Base-by-base conservation (phyloP, 345 rosid genomes). In the Citrus cavaleriei region DNA sequence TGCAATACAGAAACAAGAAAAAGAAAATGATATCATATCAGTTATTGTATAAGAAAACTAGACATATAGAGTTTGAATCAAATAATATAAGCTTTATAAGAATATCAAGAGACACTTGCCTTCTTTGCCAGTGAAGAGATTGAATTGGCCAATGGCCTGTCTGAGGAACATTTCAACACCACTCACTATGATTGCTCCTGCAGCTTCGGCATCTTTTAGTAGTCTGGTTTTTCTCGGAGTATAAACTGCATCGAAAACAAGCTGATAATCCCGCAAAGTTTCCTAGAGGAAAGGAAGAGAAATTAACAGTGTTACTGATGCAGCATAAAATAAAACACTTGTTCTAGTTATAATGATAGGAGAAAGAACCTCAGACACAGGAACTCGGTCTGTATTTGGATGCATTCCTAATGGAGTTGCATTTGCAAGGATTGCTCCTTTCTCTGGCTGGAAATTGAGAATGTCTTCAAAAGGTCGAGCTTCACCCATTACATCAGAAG, bases 81-180 rank as follows among this genome's bases (percentile, higher is more conserved):
- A 18, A 19, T 42, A 28, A 24, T 54, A 54, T 18, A 54, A 54
- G 58, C 58, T 46, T 46, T 46, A 46, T 46, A 42, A 42, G 27
- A 63, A 64, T 30, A 28, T 19, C 10, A 10, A 16, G 19, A 62
- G 77, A 54, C 68, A 84, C 91, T 91, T 76, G 85, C 94, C 94
- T 79, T 79, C 78, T 80, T 18, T 35, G 70, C 82, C 88, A 3
- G 92, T 90, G 85, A 90, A 89, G 81, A 87, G 88, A 30, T 46
- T 86, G 85, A 86, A 89, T 82, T 90, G 94, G 51, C 85, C 87
- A 18, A 86, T 78, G 62, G 92, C 92, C 72, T 90, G 94, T 51
- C 91, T 80, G 68, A 90, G 85, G 86, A 90, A 89, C 94, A 90
- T 90, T 77, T 90, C 94, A 35, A 86, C 89, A 35, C 92, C 94